Conservation (phyloP, 257 asterid species). For the Parsonsia alboflavescens region DNA sequence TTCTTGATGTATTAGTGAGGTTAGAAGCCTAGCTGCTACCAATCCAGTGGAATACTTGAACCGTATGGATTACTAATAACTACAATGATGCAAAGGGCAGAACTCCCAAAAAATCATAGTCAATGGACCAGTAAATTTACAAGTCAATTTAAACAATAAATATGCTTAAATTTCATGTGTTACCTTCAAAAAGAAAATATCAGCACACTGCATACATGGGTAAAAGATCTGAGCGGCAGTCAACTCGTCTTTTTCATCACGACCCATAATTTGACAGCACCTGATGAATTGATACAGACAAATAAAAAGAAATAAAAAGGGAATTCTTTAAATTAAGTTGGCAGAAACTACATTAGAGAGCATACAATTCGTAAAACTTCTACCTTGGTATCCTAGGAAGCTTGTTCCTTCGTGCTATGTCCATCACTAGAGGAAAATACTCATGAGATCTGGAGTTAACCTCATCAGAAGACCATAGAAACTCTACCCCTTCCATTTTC, state of each 20-base stretch:
- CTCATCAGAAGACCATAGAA: constrained; percentile 90
- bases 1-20: neutral
- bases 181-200: constrained; percentile 80
- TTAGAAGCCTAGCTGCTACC: neutral
- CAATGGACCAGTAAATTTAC: neutral
- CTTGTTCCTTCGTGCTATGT: constrained; percentile 71
- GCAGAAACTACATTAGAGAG: neutral
- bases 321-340: neutral
- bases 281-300: constrained; percentile 21
- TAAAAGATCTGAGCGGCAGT: constrained; percentile 83
- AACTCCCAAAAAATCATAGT: neutral
- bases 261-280: constrained; percentile 89
- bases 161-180: neutral
- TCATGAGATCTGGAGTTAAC: constrained; percentile 64
- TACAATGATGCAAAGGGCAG: neutral
- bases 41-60: neutral
- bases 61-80: neutral
- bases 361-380: neutral
- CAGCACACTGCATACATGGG: constrained; percentile 97
- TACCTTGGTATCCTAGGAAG: constrained; percentile 74
- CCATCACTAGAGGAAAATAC: constrained; percentile 93
- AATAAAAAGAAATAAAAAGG: neutral
- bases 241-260: constrained; percentile 64
- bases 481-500: constrained; percentile 79
- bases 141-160: neutral